Conservation (phyloP, 1,139 yeast genomes). For the Saccharomyces hybrid region DNA sequence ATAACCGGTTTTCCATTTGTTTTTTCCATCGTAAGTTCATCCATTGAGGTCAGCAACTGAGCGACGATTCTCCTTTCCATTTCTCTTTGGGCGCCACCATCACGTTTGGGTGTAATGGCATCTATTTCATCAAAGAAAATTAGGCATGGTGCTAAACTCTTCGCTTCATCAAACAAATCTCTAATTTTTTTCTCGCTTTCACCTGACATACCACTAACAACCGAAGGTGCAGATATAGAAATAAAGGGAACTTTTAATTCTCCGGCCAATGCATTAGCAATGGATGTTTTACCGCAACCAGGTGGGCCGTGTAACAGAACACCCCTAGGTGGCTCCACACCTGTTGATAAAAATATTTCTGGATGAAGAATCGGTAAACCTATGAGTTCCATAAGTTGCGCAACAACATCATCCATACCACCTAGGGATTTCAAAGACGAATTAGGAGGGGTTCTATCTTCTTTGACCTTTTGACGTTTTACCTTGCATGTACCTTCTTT, state of each 20-base stretch:
- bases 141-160: conserved; percentile 79
- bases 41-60: conserved; percentile 88
- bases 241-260: conserved; percentile 90
- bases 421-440: conserved; percentile 68
- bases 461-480: conserved; percentile 35
- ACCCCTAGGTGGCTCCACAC: conserved; percentile 96
- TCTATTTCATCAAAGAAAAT: conserved; percentile 93
- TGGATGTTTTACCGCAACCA: conserved; percentile 96
- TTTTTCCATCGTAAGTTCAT: conserved; percentile 77
- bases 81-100: conserved; percentile 88
- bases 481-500: conserved; percentile 29
- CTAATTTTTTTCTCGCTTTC: conserved; percentile 91
- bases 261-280: conserved; percentile 94
- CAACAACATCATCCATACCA: conserved; percentile 76
- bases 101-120: conserved; percentile 96
- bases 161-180: conserved; percentile 91
- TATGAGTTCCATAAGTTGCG: conserved; percentile 80
- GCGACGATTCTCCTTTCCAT: conserved; percentile 98
- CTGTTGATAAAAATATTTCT: conserved; percentile 77
- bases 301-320: conserved; percentile 95
- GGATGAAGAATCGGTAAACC: conserved; percentile 92
- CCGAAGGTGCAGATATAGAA: conserved; percentile 87
- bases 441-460: conserved; percentile 65
- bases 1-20: conserved; percentile 92
- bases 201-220: conserved; percentile 99